Conservation (phyloP, 306 rosid genomes). For the Quercus alba region DNA sequence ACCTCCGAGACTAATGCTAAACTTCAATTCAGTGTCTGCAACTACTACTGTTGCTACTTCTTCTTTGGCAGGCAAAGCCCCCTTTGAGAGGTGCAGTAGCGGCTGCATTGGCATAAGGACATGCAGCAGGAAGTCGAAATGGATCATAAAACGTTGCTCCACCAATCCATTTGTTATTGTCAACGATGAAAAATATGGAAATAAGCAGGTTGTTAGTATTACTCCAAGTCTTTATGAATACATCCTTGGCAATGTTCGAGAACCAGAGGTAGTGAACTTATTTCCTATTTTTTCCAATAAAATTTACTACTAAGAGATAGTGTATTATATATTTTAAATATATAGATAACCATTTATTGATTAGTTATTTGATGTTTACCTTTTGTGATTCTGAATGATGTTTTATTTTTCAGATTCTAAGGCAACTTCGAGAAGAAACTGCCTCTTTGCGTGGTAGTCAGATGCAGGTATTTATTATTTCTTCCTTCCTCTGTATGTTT, state of each 20-base stretch:
- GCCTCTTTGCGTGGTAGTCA: slow-evolving; percentile 83
- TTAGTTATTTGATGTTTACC: slow-evolving; percentile 1
- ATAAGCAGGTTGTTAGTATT: slow-evolving; percentile 71
- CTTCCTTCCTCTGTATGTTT: not conserved
- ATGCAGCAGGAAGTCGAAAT: slow-evolving; percentile 32
- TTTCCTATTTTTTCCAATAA: not conserved
- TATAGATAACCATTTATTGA: not conserved
- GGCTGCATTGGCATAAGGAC: slow-evolving; percentile 15
- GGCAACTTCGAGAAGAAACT: slow-evolving; percentile 79
- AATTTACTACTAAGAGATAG: not conserved
- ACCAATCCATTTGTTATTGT: slow-evolving; percentile 54
- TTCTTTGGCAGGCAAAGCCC: slow-evolving; percentile 5
- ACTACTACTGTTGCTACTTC: slow-evolving; percentile 5
- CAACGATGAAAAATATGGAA: slow-evolving; percentile 55
- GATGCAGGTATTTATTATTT: slow-evolving; percentile 64
- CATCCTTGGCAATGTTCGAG: slow-evolving; percentile 73
- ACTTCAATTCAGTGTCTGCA: slow-evolving; percentile 30
- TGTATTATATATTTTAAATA: not conserved
- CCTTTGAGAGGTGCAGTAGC: slow-evolving; percentile 16
- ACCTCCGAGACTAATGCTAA: slow-evolving; percentile 16
- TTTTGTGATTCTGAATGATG: slow-evolving; percentile 18
- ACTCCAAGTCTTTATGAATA: slow-evolving; percentile 70
- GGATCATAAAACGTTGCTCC: slow-evolving; percentile 34
- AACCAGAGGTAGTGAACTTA: slow-evolving; percentile 69
- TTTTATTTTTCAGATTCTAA: slow-evolving; percentile 64